A percentile compares a stretch with the other conserved stretches of the same genome.
Conservation (phyloP, 495 filamentous ascomycete species). For the Penicillium coffeae region DNA sequence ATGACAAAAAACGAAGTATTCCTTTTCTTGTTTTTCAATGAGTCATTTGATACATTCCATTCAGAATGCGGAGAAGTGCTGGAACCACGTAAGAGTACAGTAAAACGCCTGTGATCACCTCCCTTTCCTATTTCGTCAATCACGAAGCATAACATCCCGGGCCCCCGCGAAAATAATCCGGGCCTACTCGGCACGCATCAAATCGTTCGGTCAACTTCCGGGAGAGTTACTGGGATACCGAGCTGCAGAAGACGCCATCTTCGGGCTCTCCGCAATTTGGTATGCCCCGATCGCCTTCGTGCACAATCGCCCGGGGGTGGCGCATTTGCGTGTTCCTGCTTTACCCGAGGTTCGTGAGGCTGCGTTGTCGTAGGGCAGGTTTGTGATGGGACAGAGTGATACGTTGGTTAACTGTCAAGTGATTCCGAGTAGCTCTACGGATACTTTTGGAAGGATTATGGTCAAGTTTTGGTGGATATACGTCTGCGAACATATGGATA, state of each 20-base stretch:
- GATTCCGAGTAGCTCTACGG: no score
- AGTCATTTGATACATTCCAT: no score
- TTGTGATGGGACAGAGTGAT: no score
- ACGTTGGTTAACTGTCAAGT: no score
- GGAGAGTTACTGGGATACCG: conserved; percentile 15
- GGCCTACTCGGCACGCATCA: conserved; percentile 10
- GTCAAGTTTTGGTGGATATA: no score
- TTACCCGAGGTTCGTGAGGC: conserved; percentile 32
- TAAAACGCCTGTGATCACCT: no score
- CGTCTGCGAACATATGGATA: no score
- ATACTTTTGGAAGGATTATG: no score
- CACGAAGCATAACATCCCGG: neutral
- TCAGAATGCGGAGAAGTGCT: no score
- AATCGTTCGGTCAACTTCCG: conserved; percentile 17
- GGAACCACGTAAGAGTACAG: no score
- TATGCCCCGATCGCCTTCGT: conserved; percentile 6
- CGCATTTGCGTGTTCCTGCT: conserved; percentile 15
- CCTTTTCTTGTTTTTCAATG: no score
- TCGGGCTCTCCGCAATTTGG: conserved; percentile 1
- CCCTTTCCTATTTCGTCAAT: neutral
- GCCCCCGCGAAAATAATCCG: conserved; percentile 27
- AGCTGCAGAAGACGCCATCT: conserved; percentile 10
- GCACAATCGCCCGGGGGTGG: conserved; percentile 20
- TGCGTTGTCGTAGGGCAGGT: conserved; percentile 24
- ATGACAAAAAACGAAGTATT: no score